Percentiles rank a stretch among this genome's conserved stretches.
These are phyloP conservation scores for Selaginella tamariscina DNA, from an alignment of 75 land plant species.

Conservation along the genomic window DNA sequence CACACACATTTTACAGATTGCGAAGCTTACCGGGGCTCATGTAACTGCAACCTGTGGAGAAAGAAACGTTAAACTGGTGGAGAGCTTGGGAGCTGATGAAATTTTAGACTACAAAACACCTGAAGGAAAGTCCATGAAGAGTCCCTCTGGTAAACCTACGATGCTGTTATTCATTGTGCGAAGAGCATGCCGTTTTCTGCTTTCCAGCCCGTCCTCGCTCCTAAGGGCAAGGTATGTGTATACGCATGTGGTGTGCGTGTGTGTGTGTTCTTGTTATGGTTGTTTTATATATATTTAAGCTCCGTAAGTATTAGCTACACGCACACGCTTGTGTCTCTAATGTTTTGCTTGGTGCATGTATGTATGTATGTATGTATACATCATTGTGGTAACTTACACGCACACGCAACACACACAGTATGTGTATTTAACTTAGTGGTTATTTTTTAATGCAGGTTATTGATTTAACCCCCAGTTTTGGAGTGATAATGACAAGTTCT, in stretches of 20 bases:
- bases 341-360: no score
- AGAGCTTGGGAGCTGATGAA: conserved; percentile 61
- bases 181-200: conserved; percentile 34
- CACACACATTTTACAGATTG: conserved; percentile 27
- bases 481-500: conserved; percentile 25
- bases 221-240: conserved; percentile 43
- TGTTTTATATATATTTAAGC: no score
- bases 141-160: conserved; percentile 64
- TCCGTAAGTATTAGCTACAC: no score
- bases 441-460: no score
- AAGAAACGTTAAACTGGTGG: conserved; percentile 42
- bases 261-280: no score
- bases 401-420: no score
- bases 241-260: no score
- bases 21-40: conserved; percentile 51
- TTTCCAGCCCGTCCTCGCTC: conserved; percentile 45
- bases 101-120: conserved; percentile 57
- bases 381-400: no score
- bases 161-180: conserved; percentile 54
- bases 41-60: conserved; percentile 79
- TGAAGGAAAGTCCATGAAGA: conserved; percentile 39
- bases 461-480: conserved; percentile 42
- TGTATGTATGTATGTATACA: no score
- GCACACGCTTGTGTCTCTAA: no score
- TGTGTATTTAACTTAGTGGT: no score